A percentile compares a stretch with the other conserved stretches of the same genome.
Conservation (phyloP, 345 rosid genomes). For the Acer negundo region DNA sequence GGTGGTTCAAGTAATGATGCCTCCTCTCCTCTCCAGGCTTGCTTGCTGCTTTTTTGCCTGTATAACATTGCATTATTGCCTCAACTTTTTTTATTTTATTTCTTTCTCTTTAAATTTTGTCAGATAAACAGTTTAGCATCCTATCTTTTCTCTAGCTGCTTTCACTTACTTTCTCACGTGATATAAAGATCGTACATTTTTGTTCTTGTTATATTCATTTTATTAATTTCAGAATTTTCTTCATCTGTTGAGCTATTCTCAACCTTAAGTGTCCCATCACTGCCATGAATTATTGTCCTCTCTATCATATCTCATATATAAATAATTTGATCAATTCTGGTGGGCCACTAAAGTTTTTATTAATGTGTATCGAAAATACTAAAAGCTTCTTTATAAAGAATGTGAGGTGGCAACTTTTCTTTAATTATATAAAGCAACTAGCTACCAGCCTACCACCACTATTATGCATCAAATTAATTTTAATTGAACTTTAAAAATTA, state of each 20-base stretch:
- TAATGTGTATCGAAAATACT: no score
- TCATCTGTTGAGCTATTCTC: neutral
- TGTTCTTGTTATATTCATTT: neutral
- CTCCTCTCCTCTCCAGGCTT: neutral
- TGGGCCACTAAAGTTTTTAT: no score
- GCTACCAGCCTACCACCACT: neutral
- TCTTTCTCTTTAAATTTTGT: neutral
- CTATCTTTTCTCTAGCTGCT: neutral
- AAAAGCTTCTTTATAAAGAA: neutral
- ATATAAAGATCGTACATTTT: neutral
- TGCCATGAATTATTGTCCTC: neutral
- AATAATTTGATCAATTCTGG: neutral
- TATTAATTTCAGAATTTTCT: neutral
- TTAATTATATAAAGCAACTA: neutral
- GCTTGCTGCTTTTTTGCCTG: constrained; percentile 9
- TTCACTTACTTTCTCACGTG: constrained; percentile 15
- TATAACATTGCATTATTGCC: constrained; percentile 1
- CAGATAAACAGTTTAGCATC: neutral
- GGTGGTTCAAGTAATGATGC: neutral
- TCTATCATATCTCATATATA: neutral
- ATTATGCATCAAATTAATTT: neutral
- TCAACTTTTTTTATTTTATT: neutral
- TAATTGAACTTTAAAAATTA: neutral
- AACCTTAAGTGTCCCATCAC: neutral
- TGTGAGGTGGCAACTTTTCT: neutral